phyloP scores from a whole-genome alignment of 1,284 basidiomycete genomes.

The Pseudozyma sp. region DNA sequence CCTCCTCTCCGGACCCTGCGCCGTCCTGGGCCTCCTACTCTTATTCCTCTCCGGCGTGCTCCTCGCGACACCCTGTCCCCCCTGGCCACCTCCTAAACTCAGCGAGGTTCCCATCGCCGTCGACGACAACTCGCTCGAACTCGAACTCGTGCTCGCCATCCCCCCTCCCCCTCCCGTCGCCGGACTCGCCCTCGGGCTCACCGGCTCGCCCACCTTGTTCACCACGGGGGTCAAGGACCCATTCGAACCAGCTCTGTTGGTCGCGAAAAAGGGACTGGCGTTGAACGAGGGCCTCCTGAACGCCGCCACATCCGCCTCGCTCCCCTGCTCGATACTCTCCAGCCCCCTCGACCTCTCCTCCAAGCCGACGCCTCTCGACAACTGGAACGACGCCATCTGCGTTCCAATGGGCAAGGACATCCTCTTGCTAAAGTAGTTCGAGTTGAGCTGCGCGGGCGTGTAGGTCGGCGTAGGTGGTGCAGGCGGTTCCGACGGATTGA shows the following conservation, averaged over 20 bases:
- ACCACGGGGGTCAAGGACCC: conserved; percentile 23
- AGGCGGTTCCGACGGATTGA: conserved; percentile 52
- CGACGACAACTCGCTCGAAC: conserved; percentile 13
- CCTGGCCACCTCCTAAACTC: conserved; percentile 11
- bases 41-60: conserved; percentile 8
- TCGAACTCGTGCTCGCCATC: conserved; percentile 9
- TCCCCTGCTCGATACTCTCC: conserved; percentile 38
- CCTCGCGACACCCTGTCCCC: conserved; percentile 2
- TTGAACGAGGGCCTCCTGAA: conserved; percentile 39
- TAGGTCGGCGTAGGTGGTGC: conserved; percentile 60
- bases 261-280: conserved; percentile 35
- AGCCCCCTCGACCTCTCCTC: conserved; percentile 35
- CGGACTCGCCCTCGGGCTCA: conserved; percentile 36
- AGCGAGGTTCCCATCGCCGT: conserved; percentile 15
- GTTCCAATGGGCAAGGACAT: conserved; percentile 56
- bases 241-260: conserved; percentile 11
- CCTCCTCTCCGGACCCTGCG: conserved; percentile 51
- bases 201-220: conserved; percentile 22
- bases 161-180: background rate
- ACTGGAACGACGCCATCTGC: conserved; percentile 43
- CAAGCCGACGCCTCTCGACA: conserved; percentile 15
- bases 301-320: conserved; percentile 26
- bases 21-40: conserved; percentile 49
- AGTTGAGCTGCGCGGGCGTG: conserved; percentile 31
- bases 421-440: conserved; percentile 56